A percentile compares a stretch with the other conserved stretches of the same genome.
phyloP scores from a whole-genome alignment of 345 rosid species.

The Rhizophora mangle region DNA sequence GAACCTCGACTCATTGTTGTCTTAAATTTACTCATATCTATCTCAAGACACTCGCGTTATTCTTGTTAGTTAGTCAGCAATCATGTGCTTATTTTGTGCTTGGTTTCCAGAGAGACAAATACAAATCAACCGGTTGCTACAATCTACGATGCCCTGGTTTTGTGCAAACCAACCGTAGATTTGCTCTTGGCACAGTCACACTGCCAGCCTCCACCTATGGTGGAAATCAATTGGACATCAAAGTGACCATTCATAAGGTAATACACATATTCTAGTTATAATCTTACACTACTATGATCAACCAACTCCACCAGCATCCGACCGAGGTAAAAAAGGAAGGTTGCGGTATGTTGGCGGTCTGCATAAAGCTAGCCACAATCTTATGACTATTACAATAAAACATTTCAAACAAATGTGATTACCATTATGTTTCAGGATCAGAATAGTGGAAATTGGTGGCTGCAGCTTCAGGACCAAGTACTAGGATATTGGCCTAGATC shows the following conservation, averaged over 20 bases:
- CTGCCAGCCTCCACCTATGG: not conserved
- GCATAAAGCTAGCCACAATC: too few species aligned
- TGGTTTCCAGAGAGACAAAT: slow-evolving; percentile 1
- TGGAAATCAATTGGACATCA: not conserved
- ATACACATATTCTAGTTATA: not conserved
- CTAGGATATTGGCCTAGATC: slow-evolving; percentile 13
- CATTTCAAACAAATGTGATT: not conserved
- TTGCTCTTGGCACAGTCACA: not conserved
- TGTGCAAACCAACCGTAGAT: slow-evolving; percentile 7
- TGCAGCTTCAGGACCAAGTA: not conserved
- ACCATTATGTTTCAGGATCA: slow-evolving; percentile 1
- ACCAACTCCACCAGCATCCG: too few species aligned
- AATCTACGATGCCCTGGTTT: slow-evolving; percentile 19
- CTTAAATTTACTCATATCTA: too few species aligned
- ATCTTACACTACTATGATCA: too few species aligned
- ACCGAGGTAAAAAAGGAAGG: too few species aligned
- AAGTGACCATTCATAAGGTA: not conserved
- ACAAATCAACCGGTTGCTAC: slow-evolving; percentile 7
- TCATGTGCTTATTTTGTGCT: not conserved
- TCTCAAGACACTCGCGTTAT: too few species aligned
- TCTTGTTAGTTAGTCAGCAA: not conserved
- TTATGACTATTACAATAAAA: too few species aligned
- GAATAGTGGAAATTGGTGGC: slow-evolving; percentile 21
- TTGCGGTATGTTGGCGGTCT: too few species aligned
- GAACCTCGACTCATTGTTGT: too few species aligned